Evolutionary conservation across 176 grass and related monocot species (phyloP), one percentile per base, ranked within the genome.

Genomic region (Ampelocalamus luodianensis): DNA sequence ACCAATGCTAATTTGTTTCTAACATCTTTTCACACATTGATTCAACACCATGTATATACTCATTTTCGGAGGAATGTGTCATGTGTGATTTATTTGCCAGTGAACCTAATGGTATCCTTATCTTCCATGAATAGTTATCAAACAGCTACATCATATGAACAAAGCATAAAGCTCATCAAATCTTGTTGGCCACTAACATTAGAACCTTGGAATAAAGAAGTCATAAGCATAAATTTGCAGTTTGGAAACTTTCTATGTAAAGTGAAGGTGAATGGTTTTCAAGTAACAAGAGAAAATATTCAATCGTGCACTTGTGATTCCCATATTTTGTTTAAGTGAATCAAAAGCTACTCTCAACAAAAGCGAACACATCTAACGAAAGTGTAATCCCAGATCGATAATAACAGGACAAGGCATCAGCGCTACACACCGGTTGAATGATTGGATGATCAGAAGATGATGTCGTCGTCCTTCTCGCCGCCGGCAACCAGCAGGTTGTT

Each of bases 361-460:
- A 83, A 14, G n/a, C 1, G 10, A 78, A 83, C 79, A 77, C 27
- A 76, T 64, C 34, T 23, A 34, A 16, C 27, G 2, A 48, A 60
- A 29, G 23, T 77, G 64, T 40, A 27, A 44, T 78, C 34, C 9
- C 50, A 85, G 59, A 89, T 87, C 49, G 3, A 74, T 32, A 79
- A 67, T 45, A 26, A 43, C 39, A 70, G 29, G 40, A 73, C 18
- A 74, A 42, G 10, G 72, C 56, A 76, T 65, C 42, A 63, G 56
- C 17, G 8, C 20, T 49, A 84, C 85, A 62, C 85, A 90, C 89
- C 89, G 59, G 74, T 83, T 87, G 84, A 83, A 82, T 81, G 10
- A 83, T 53, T 88, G 55, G 42, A 85, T 1, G 29, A 80, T 98
- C 51, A 98, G 42, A 98, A 98, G 77, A 98, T 98, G 68, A 98